Evolutionary conservation across 2,329 filamentous ascomycete species (phyloP).

Genomic region (Fusarium sp.): DNA sequence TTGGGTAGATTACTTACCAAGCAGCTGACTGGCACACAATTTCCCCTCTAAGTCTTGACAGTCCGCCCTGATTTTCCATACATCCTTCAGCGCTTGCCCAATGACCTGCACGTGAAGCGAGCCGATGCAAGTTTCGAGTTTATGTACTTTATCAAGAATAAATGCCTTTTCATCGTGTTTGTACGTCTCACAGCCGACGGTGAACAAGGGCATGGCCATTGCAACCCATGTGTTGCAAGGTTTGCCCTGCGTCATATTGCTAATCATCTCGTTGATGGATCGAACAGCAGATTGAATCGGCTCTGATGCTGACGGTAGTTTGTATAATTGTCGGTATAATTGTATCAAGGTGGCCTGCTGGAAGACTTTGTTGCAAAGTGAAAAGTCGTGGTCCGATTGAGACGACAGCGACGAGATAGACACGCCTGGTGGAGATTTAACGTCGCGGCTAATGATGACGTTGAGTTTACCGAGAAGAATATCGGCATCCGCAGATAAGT

Average conservation of each 20-base stretch:
- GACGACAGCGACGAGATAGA: constrained; percentile 45
- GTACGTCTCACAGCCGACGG: constrained; percentile 49
- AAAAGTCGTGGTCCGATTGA: constrained; percentile 46
- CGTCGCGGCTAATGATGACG: constrained; percentile 47
- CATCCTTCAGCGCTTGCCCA: constrained; percentile 45
- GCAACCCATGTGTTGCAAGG: constrained; percentile 53
- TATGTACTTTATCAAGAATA: constrained; percentile 47
- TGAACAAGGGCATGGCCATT: constrained; percentile 52
- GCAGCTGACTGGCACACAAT: constrained; percentile 41
- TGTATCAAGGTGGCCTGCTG: constrained; percentile 50
- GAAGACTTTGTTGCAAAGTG: constrained; percentile 47
- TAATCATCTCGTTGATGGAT: constrained; percentile 42
- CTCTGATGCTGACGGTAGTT: constrained; percentile 32
- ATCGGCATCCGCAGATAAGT: constrained; percentile 27
- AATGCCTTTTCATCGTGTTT: constrained; percentile 37
- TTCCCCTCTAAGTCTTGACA: constrained; percentile 36
- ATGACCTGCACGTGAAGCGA: constrained; percentile 49
- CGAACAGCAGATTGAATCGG: constrained; percentile 39
- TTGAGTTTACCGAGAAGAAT: constrained; percentile 43
- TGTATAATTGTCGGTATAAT: constrained; percentile 46
- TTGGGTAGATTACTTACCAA: constrained; percentile 33
- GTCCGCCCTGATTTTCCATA: constrained; percentile 47
- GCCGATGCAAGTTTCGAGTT: constrained; percentile 46
- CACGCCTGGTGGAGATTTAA: constrained; percentile 28
- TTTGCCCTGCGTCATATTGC: constrained; percentile 49